Evolutionary conservation across 2,329 filamentous ascomycete species (phyloP).

Genomic region (Gaeumannomyces sp.): DNA sequence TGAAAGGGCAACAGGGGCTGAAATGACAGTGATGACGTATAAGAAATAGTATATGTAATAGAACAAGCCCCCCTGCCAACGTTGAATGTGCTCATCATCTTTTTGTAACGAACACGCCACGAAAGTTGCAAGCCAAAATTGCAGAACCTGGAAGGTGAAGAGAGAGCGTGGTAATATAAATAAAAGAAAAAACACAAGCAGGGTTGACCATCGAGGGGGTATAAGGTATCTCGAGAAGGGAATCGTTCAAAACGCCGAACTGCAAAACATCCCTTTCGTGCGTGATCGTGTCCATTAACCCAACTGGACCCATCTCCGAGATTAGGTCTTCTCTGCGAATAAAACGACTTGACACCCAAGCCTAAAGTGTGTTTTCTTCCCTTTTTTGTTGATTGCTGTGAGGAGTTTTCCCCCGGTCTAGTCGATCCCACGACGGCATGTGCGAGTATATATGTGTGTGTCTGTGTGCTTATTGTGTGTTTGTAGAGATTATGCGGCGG

Average conservation of each 20-base stretch:
- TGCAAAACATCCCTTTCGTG: slow-evolving; percentile 3
- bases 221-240: slow-evolving; percentile 7
- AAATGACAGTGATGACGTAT: background rate
- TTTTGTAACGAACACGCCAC: background rate
- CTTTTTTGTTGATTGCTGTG: slow-evolving; percentile 2
- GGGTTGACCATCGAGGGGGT: slow-evolving; percentile 2
- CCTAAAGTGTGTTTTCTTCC: background rate
- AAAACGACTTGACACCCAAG: background rate
- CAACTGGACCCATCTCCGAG: slow-evolving; percentile 5
- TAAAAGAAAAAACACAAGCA: background rate
- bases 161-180: background rate
- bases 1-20: background rate
- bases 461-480: background rate
- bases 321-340: slow-evolving; percentile 6
- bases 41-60: background rate
- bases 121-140: background rate
- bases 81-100: background rate
- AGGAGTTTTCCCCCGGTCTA: background rate
- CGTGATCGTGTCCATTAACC: slow-evolving; percentile 9
- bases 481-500: background rate
- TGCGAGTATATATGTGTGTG: background rate
- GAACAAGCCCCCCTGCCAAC: background rate
- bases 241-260: slow-evolving; percentile 4
- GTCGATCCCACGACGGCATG: background rate
- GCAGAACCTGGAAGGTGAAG: background rate